Evolutionary conservation across 176 grass and related monocot species (phyloP), one percentile per base, ranked within the genome.

Genomic region (Luzula sylvatica): DNA sequence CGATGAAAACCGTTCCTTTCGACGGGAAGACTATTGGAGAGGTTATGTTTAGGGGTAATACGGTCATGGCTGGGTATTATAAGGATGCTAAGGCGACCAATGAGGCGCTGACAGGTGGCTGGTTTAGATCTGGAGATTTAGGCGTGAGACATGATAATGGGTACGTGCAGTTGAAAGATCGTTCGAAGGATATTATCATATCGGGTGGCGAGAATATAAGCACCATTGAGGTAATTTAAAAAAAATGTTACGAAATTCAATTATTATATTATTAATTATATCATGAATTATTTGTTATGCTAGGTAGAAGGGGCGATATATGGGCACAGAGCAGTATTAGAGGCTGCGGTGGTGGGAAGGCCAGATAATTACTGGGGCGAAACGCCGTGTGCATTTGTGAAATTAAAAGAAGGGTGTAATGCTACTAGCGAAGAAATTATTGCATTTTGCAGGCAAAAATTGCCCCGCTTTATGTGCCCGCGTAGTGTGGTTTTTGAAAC

Each of bases 121-220:
- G 84, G 90, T 73, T 76, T 1, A 44, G 77, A 44, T 76, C 80
- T 2, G 84, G 90, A 0, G 84, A 95, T 54, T 62, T 95, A 12
- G 90, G 65, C 11, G 80, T 95, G n/a, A 67, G 80, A 7, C 70
- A 78, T 7, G 22, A 15, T 3, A 80, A 95, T 52, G 90, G 90
- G 26, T 95, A 95, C 64, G 66, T 95, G 7, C 61, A 86, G 58
- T 25, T 95, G 9, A 69, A 65, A 20, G 90, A 95, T 53, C 43
- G 90, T 18, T 82, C 84, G 4, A 95, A 95, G 70, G 90, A 95
- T 65, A 74, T 95, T 20, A 74, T 95, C 46, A 88, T 95, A 50
- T 88, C 84, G 1, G 90, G 90, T 3, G 84, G 90, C 1, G 90
- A 96, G 84, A 96, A 96, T 39, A 89, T 96, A 44, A 96, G 90